Base-by-base conservation (phyloP, 345 rosid species). In the Eutrema yunnanense region DNA sequence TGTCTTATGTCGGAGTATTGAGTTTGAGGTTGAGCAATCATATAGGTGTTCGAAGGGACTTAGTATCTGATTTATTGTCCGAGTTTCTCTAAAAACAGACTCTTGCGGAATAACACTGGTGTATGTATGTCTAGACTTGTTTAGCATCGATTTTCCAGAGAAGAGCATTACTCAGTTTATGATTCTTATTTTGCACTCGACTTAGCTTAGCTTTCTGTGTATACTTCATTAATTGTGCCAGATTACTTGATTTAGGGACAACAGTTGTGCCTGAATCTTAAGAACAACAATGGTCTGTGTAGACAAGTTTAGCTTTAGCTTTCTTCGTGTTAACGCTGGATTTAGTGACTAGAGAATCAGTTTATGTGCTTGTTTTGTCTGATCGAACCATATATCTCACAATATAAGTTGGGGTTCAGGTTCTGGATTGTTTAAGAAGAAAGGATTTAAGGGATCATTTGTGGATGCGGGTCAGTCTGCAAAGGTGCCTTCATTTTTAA, bases 401-500 rank as follows among this genome's bases (percentile, higher is more conserved):
- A 6, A 62, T 16, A 13, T 47, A 63, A 27, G 38, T 67, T 69
- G 34, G 58, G 57, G 64, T 75, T 77, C 83, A 95, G 98, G 96
- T 75, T 82, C 89, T 4, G 97, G 97, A 61, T 82, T 92, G 88
- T 16, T 92, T 68, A 85, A 82, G 85, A 95, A 79, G 82, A 84
- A 86, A 79, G 90, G 98, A 46, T 84, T 90, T 32, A 87, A 81
- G 70, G 96, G 96, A 73, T 89, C 96, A 26, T 81, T 95, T 49
- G 86, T n/a, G 6, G 96, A 90, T 50, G 96, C 98, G 16, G 96
- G 90, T 49, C 84, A 96, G 69, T 78, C 81, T 84, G 99, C 99
- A 34, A 95, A 92, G 94, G 97, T 93, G 63, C 53, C 40, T 60
- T 13, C 61, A 27, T 43, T 44, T 22, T 9, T 8, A 8, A 22